Evolutionary conservation across 768 basidiomycete species (phyloP).

Genomic region (Kwoniella europaea): DNA sequence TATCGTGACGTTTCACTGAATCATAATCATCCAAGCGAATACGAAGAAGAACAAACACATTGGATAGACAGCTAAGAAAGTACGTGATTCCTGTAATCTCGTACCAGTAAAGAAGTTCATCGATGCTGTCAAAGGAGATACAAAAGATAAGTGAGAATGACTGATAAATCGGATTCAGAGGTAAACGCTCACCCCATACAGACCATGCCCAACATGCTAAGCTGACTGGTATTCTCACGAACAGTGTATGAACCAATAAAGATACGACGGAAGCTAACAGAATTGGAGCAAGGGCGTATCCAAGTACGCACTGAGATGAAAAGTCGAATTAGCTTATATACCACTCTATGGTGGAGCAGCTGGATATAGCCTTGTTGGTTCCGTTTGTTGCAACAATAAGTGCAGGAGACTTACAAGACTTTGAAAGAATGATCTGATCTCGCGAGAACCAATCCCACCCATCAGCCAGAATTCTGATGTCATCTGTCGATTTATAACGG

Average conservation of each 20-base stretch:
- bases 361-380: no score
- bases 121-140: constrained; percentile 65
- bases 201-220: constrained; percentile 91
- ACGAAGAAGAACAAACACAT: constrained; percentile 91
- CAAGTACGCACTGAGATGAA: constrained; percentile 74
- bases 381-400: no score
- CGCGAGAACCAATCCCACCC: no score
- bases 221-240: constrained; percentile 83
- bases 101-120: constrained; percentile 96
- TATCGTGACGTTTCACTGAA: constrained; percentile 64
- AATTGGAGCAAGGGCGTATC: constrained; percentile 93
- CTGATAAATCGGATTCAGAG: neutral
- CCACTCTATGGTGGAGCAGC: no score
- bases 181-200: constrained; percentile 80
- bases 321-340: no score
- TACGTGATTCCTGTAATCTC: constrained; percentile 85
- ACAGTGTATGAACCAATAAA: constrained; percentile 77
- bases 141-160: neutral
- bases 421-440: constrained; percentile 90
- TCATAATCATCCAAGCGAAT: constrained; percentile 95
- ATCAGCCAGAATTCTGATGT: no score
- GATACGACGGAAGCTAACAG: constrained; percentile 86
- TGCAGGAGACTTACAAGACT: constrained; percentile 68
- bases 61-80: constrained; percentile 94
- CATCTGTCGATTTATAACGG: no score